These are phyloP conservation scores for Russula sp. DNA, from an alignment of 768 basidiomycete species.

Conservation along the genomic window DNA sequence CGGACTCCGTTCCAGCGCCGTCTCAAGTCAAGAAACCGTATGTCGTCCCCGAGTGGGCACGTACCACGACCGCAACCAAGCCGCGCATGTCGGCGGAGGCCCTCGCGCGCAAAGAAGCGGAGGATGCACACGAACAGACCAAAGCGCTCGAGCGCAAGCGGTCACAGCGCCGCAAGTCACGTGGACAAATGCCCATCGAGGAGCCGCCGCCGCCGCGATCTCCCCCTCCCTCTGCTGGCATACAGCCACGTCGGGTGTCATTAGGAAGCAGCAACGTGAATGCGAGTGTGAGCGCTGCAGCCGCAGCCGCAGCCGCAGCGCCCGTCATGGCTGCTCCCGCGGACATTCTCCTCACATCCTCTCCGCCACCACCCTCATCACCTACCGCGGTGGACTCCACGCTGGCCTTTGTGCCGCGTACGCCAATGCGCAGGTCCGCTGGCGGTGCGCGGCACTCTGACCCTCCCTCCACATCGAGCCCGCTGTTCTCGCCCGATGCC, in stretches of 20 bases:
- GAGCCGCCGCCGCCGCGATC: neutral
- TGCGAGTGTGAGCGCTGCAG: neutral
- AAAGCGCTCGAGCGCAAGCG: constrained; percentile 15
- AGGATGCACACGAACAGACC: constrained; percentile 8
- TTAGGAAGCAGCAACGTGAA: neutral
- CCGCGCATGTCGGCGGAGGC: constrained; percentile 61
- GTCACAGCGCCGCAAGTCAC: constrained; percentile 3
- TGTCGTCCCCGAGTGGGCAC: constrained; percentile 64
- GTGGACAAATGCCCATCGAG: neutral
- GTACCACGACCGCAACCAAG: constrained; percentile 56
- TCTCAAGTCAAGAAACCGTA: constrained; percentile 38
- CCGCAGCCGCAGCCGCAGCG: neutral
- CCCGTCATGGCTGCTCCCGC: constrained; percentile 14
- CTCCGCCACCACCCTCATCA: constrained; percentile 5
- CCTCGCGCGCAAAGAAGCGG: constrained; percentile 15
- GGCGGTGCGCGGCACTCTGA: neutral
- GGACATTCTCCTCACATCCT: constrained; percentile 12
- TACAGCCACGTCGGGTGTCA: constrained; percentile 3
- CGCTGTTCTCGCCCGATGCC: constrained; percentile 27
- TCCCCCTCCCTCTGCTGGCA: neutral
- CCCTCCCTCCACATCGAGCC: neutral
- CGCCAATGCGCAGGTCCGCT: constrained; percentile 8
- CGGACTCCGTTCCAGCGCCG: constrained; percentile 11
- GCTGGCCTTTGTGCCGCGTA: constrained; percentile 7
- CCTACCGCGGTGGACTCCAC: neutral